Evolutionary conservation across 2,329 filamentous ascomycete species (phyloP).

Genomic region (Fusarium xylarioides): DNA sequence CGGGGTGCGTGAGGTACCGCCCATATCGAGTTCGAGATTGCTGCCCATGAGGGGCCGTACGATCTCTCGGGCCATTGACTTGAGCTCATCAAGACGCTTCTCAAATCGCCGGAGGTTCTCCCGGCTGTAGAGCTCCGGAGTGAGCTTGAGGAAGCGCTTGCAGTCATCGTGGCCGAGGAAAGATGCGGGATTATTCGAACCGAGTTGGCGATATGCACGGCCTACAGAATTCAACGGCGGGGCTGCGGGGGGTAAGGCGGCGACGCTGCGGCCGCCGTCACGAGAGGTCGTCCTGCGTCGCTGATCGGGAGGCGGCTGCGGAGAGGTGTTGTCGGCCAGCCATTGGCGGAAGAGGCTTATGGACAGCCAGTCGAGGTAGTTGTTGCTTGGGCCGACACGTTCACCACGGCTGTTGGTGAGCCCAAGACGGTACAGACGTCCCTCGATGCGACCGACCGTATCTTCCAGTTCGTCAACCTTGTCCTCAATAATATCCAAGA

Average conservation of each 20-base stretch:
- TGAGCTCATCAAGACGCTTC: constrained; percentile 87
- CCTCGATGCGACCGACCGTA: constrained; percentile 80
- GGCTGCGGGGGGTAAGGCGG: constrained; percentile 49
- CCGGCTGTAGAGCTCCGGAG: constrained; percentile 81
- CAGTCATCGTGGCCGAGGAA: constrained; percentile 89
- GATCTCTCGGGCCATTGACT: constrained; percentile 80
- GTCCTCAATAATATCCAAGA: constrained; percentile 91
- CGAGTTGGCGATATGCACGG: constrained; percentile 80
- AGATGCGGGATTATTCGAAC: constrained; percentile 63
- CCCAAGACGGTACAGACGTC: constrained; percentile 81
- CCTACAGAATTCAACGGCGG: constrained; percentile 69
- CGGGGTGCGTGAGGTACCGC: constrained; percentile 51
- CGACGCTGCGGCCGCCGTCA: constrained; percentile 43
- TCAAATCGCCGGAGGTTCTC: constrained; percentile 90
- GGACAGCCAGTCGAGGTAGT: constrained; percentile 89
- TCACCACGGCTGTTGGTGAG: constrained; percentile 84
- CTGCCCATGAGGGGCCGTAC: constrained; percentile 89
- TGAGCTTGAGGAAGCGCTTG: constrained; percentile 87
- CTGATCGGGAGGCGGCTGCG: constrained; percentile 54
- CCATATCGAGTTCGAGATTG: constrained; percentile 80
- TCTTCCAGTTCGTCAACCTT: constrained; percentile 94
- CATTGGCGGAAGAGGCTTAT: constrained; percentile 90
- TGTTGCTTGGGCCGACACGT: constrained; percentile 79
- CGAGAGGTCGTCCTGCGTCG: constrained; percentile 43
- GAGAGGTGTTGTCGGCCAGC: constrained; percentile 89